Base-by-base conservation (phyloP, 1,284 basidiomycete species). In the Cerrena zonata region DNA sequence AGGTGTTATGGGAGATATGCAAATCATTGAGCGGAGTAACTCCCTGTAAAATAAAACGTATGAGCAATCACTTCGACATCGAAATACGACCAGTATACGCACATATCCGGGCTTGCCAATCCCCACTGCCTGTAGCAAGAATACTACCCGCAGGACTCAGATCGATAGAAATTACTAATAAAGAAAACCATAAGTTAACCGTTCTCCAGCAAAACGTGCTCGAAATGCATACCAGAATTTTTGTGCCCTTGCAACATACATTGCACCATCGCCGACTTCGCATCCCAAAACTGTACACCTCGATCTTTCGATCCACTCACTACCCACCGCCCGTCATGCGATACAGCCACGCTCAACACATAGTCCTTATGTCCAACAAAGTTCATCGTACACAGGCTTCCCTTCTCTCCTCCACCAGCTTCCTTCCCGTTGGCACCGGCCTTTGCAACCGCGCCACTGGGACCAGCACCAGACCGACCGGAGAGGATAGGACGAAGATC, bases 231-330 rank as follows among this genome's bases (percentile, higher is more conserved):
- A 80, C 76, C 81, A 18, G 82, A 86, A 64, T 93, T 92, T 71
- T 91, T 91, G 72, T 92, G 89, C 2, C 90, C 90, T 65, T 89
- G 86, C 19, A 91, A 68, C 74, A 89, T 84, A 54, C 86, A 79
- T 66, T 90, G 87, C 37, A 82, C 78, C 59, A 80, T 76, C 4
- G 80, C 86, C 4, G 78, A 78, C 51, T 74, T 71, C 45, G 82
- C 76, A 61, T 89, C 83, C 86, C 86, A 90, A 65, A 86, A 84
- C 65, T 84, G 81, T 41, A 90, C 86, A 2, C 84, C 82, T 7
- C 86, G 76, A 65, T 90, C 87, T 64, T 89, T 89, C 30, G 84
- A 87, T 10, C 87, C 86, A 0, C 82, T 85, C 12, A 88, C 86
- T 56, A 89, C 81, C 83, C 84, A 88, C 56, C 80, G 75, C 2